phyloP scores from a whole-genome alignment of 208 protist genomes.

The Kentomonas sorsogonicus region DNA sequence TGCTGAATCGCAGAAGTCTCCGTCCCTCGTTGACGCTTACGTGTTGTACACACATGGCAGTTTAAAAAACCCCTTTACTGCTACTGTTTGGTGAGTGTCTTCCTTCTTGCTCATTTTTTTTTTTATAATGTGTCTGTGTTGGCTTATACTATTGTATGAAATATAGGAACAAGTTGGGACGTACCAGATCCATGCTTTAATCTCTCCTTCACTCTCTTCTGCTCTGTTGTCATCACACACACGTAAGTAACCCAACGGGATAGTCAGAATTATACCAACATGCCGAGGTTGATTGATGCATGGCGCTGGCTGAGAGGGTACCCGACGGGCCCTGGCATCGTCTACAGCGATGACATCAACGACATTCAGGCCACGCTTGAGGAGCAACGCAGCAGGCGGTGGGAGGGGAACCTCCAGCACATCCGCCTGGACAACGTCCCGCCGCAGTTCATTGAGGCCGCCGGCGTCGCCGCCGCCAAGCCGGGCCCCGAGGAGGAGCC shows the following conservation, averaged over 20 bases:
- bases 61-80: neutral
- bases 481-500: slow-evolving; percentile 71
- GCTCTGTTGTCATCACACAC: neutral
- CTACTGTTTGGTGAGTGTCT: slow-evolving; percentile 17
- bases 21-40: slow-evolving; percentile 7
- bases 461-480: slow-evolving; percentile 2
- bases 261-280: neutral
- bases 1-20: too few relatives aligned
- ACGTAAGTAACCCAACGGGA: neutral
- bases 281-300: slow-evolving; percentile 10
- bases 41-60: slow-evolving; percentile 10
- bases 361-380: slow-evolving; percentile 20
- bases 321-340: slow-evolving; percentile 55
- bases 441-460: slow-evolving; percentile 18
- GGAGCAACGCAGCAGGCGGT: slow-evolving; percentile 21
- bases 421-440: slow-evolving; percentile 54
- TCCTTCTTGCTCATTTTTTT: slow-evolving; percentile 6
- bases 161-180: neutral
- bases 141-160: neutral
- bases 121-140: slow-evolving; percentile 9
- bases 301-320: slow-evolving; percentile 36
- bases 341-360: slow-evolving; percentile 64
- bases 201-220: too few relatives aligned
- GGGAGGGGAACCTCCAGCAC: slow-evolving; percentile 67
- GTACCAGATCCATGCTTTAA: too few relatives aligned